phyloP scores from a whole-genome alignment of 2,329 filamentous ascomycete genomes.

The Madurella fahalii region DNA sequence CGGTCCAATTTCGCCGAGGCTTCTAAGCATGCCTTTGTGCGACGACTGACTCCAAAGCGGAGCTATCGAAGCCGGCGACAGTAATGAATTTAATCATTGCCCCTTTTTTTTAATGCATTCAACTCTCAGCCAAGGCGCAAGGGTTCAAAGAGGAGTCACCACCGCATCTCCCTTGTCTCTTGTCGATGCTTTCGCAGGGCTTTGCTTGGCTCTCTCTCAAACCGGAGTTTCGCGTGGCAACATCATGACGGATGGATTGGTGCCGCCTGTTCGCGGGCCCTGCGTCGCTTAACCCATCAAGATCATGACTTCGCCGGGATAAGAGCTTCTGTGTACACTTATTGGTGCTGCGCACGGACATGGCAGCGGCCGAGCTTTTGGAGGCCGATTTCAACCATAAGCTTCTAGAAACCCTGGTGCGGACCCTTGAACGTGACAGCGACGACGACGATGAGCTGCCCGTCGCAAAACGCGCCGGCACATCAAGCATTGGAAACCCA shows the following conservation, averaged over 20 bases:
- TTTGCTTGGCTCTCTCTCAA: not conserved
- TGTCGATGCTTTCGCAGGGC: not conserved
- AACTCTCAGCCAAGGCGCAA: too few species aligned
- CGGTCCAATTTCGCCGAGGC: not conserved
- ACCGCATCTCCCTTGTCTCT: not conserved
- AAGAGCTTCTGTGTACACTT: conserved; percentile 1
- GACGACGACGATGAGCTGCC: too few species aligned
- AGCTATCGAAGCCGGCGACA: too few species aligned
- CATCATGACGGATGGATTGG: not conserved
- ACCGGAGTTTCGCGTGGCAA: not conserved
- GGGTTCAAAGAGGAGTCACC: too few species aligned
- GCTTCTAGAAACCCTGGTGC: too few species aligned
- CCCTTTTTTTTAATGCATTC: too few species aligned
- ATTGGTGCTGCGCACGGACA: conserved; percentile 21
- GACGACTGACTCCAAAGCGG: not conserved
- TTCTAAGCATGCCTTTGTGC: not conserved
- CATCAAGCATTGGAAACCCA: too few species aligned
- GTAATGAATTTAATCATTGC: too few species aligned
- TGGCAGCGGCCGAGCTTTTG: not conserved
- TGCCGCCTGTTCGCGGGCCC: conserved; percentile 2
- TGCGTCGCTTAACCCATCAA: conserved; percentile 5
- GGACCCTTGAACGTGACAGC: too few species aligned
- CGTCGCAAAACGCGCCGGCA: too few species aligned
- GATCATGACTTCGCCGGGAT: conserved; percentile 8
- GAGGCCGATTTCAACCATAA: too few species aligned